phyloP scores from a whole-genome alignment of 1,284 basidiomycete genomes.

The Pseudozyma flocculosa region DNA sequence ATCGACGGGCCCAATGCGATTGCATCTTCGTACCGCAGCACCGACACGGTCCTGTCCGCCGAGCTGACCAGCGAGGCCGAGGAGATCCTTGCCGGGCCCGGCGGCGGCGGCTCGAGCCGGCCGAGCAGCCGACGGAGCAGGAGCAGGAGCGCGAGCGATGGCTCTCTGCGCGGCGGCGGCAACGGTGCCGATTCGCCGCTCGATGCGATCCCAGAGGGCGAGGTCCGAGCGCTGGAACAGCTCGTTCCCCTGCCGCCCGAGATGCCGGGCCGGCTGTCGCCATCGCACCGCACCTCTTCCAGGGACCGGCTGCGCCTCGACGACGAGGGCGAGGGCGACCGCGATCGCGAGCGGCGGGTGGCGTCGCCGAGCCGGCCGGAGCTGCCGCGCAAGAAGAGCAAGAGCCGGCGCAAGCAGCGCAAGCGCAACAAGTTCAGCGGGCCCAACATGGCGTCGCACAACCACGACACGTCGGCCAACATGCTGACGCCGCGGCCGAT shows the following conservation, averaged over 20 bases:
- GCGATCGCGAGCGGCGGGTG: not conserved
- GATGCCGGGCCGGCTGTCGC: not conserved
- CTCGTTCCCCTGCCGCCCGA: not conserved
- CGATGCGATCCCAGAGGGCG: constrained; percentile 2
- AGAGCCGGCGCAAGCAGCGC: constrained; percentile 7
- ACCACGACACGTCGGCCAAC: constrained; percentile 51
- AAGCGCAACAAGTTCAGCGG: constrained; percentile 27
- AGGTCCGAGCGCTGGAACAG: not conserved
- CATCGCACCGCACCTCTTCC: not conserved
- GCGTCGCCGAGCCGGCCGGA: not conserved
- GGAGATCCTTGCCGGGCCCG: constrained; percentile 10
- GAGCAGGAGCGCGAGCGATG: not conserved
- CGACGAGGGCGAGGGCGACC: not conserved
- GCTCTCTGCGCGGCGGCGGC: not conserved
- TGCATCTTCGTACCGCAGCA: constrained; percentile 27
- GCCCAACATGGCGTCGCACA: constrained; percentile 57
- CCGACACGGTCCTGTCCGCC: constrained; percentile 6
- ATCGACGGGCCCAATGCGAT: constrained; percentile 24
- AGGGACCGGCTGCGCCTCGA: not conserved
- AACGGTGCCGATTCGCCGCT: constrained; percentile 1
- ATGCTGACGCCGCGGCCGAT: constrained; percentile 49
- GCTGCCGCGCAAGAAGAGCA: constrained; percentile 1
- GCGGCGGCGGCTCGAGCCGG: constrained; percentile 3
- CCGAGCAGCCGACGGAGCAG: too few relatives aligned
- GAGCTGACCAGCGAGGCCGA: constrained; percentile 17